These are phyloP conservation scores for Candida sithepensis DNA, from an alignment of 805 yeast species.

Conservation along the genomic window DNA sequence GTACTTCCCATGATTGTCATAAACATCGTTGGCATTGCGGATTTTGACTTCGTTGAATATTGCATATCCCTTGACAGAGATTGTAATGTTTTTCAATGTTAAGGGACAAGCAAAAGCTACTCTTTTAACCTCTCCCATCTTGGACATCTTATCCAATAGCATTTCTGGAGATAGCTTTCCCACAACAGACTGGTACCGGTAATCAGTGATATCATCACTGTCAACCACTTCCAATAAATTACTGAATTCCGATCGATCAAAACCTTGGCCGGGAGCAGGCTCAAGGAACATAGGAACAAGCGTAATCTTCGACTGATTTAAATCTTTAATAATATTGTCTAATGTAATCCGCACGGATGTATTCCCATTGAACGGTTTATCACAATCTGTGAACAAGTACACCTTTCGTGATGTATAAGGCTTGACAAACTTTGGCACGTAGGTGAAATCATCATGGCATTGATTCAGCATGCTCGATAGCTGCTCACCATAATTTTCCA, in stretches of 20 bases:
- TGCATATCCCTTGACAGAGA: slow-evolving; percentile 71
- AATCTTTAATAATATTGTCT: slow-evolving; percentile 56
- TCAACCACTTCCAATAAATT: slow-evolving; percentile 14
- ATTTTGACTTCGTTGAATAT: slow-evolving; percentile 54
- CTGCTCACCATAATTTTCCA: slow-evolving; percentile 28
- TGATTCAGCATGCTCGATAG: slow-evolving; percentile 44
- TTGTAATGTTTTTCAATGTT: slow-evolving; percentile 51
- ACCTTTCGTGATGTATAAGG: slow-evolving; percentile 54
- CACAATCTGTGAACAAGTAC: slow-evolving; percentile 73
- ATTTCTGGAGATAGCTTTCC: slow-evolving; percentile 39
- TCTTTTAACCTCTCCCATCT: slow-evolving; percentile 60
- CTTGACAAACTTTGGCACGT: slow-evolving; percentile 36
- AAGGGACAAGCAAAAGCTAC: slow-evolving; percentile 61
- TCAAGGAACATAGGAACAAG: slow-evolving; percentile 65
- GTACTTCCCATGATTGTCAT: slow-evolving; percentile 48
- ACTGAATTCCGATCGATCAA: slow-evolving; percentile 46
- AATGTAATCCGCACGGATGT: slow-evolving; percentile 43
- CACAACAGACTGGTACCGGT: slow-evolving; percentile 31
- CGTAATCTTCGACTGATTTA: slow-evolving; percentile 48
- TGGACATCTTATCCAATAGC: slow-evolving; percentile 46
- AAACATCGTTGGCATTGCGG: slow-evolving; percentile 47
- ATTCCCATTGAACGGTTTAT: slow-evolving; percentile 51
- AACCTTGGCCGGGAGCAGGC: slow-evolving; percentile 25
- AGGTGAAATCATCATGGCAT: slow-evolving; percentile 53
- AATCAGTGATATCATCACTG: slow-evolving; percentile 5